phyloP scores from a whole-genome alignment of 2,329 filamentous ascomycete species.

The Fusarium poae region DNA sequence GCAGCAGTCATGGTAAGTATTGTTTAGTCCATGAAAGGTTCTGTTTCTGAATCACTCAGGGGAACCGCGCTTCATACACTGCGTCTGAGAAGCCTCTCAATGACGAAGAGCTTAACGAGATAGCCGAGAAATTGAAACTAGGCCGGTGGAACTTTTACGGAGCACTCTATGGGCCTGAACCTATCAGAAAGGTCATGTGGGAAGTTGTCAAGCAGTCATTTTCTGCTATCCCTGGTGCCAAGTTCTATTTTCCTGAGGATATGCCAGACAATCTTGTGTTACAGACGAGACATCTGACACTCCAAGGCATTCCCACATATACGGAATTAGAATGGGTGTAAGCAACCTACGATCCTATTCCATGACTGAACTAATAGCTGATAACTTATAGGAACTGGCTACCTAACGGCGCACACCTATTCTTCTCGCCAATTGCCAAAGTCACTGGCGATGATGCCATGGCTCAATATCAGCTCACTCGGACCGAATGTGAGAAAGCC shows the following conservation, averaged over 20 bases:
- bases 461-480: conserved; percentile 31
- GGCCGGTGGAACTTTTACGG: conserved; percentile 46
- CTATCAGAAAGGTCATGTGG: conserved; percentile 35
- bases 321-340: conserved; percentile 45
- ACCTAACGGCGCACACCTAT: conserved; percentile 40
- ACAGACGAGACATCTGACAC: conserved; percentile 28
- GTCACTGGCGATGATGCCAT: conserved; percentile 35
- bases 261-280: conserved; percentile 37
- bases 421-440: conserved; percentile 44
- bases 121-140: conserved; percentile 38
- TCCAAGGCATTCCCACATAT: conserved; percentile 36
- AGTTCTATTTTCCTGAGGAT: conserved; percentile 42
- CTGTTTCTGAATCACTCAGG: no score
- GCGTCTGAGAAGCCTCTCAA: conserved; percentile 19
- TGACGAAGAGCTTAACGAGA: conserved; percentile 28
- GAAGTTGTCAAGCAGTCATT: conserved; percentile 34
- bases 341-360: background rate
- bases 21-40: no score
- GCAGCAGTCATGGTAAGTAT: conserved; percentile 30
- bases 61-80: background rate
- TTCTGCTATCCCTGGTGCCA: conserved; percentile 36
- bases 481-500: conserved; percentile 32
- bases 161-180: conserved; percentile 40
- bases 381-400: conserved; percentile 24
- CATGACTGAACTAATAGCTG: no score